phyloP scores from a whole-genome alignment of 192 early-diverging fungal species.

The Coemansia sp. region DNA sequence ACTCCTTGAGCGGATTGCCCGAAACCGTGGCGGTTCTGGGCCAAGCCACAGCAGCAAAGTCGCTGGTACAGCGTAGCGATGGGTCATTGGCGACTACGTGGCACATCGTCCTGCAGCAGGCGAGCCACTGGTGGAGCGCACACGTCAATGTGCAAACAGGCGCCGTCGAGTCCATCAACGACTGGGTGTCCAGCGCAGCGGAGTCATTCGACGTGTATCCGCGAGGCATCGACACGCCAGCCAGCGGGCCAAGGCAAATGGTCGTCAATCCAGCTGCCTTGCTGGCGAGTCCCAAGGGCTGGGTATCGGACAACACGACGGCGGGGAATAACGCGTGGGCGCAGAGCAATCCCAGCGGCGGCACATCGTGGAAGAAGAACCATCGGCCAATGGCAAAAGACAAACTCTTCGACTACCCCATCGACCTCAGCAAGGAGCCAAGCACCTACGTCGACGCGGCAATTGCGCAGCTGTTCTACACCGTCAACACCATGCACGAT shows the following conservation, averaged over 20 bases:
- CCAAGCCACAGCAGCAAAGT: constrained; percentile 60
- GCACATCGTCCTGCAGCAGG: constrained; percentile 78
- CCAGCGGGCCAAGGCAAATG: background rate
- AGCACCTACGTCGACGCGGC: constrained; percentile 74
- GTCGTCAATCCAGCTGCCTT: background rate
- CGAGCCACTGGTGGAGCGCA: constrained; percentile 78
- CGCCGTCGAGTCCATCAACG: constrained; percentile 66
- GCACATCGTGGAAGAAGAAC: constrained; percentile 69
- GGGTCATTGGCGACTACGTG: constrained; percentile 69
- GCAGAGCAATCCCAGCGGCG: constrained; percentile 80
- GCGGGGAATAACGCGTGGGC: constrained; percentile 92
- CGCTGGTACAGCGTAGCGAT: constrained; percentile 63
- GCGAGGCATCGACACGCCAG: background rate
- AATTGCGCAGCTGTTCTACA: constrained; percentile 91
- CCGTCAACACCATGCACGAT: constrained; percentile 90
- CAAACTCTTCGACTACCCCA: constrained; percentile 68
- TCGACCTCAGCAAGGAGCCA: constrained; percentile 69
- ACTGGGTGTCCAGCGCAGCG: constrained; percentile 65
- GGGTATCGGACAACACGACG: constrained; percentile 62
- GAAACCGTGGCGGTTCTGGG: constrained; percentile 28
- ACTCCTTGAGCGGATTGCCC: constrained; percentile 6
- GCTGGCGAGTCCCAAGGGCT: constrained; percentile 55
- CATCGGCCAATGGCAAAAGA: constrained; percentile 66
- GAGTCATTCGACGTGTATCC: constrained; percentile 22
- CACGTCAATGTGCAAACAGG: constrained; percentile 64